Percentiles rank a stretch among this genome's conserved stretches.
phyloP scores from a whole-genome alignment of 805 yeast genomes.

The Ogataea ramenticola region DNA sequence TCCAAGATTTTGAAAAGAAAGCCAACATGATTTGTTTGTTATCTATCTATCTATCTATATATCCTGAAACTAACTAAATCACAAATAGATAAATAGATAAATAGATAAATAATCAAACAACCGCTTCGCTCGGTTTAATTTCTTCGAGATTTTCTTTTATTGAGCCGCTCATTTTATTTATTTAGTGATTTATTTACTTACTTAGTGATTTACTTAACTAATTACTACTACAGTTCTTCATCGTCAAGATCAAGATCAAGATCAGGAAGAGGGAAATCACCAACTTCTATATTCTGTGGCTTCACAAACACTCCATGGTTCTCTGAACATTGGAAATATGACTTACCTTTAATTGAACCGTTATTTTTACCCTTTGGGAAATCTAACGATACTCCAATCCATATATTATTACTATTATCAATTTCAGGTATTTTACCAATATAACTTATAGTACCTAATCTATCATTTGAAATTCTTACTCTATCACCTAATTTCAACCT shows the following conservation, averaged over 20 bases:
- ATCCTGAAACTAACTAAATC: too few relatives aligned
- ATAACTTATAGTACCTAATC: conserved; percentile 66
- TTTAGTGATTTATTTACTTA: too few relatives aligned
- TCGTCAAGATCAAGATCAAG: conserved; percentile 37
- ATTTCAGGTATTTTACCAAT: conserved; percentile 64
- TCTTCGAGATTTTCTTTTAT: too few relatives aligned
- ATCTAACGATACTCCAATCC: conserved; percentile 86
- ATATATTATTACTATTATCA: conserved; percentile 38
- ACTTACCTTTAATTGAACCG: conserved; percentile 58
- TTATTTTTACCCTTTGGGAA: conserved; percentile 84
- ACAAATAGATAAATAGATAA: too few relatives aligned
- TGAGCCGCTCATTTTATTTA: too few relatives aligned
- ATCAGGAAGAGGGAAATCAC: conserved; percentile 53
- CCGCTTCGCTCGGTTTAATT: neutral
- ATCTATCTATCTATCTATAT: too few relatives aligned
- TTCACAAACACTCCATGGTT: conserved; percentile 75
- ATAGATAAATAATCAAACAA: neutral
- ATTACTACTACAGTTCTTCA: neutral
- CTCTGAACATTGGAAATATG: conserved; percentile 47
- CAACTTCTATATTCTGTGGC: conserved; percentile 61
- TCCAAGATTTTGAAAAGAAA: conserved; percentile 27
- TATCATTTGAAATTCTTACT: conserved; percentile 40
- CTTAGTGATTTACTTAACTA: too few relatives aligned
- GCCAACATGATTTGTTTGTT: conserved; percentile 12
- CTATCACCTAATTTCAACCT: conserved; percentile 41